Conservation (phyloP, 1,284 basidiomycete species). For the Pseudozyma tsukubaensis region DNA sequence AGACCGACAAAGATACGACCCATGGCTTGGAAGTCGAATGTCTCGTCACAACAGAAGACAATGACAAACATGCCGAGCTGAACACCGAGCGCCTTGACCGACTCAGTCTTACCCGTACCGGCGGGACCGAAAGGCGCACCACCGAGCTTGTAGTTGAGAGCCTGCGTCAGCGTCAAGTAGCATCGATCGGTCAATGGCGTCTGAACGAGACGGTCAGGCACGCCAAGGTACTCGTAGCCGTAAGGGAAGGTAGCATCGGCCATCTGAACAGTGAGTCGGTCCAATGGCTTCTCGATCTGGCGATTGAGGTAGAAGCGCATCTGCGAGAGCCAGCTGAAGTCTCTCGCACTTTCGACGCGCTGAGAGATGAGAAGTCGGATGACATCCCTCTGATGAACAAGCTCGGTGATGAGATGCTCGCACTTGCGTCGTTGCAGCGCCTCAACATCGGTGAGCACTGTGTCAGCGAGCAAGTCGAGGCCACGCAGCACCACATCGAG, state of each 20-base stretch:
- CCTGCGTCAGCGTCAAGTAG: conserved; percentile 95
- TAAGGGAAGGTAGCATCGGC: conserved; percentile 95
- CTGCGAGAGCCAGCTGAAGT: conserved; percentile 94
- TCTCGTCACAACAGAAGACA: conserved; percentile 99
- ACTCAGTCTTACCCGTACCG: conserved; percentile 99
- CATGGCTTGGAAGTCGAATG: conserved; percentile 99
- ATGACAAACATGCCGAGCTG: conserved; percentile 97
- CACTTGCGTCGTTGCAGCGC: conserved; percentile 93
- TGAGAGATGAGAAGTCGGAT: conserved; percentile 82
- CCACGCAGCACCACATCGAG: conserved; percentile 83
- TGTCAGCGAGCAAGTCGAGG: conserved; percentile 92
- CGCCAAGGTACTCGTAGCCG: conserved; percentile 98
- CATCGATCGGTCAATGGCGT: conserved; percentile 98
- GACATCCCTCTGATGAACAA: conserved; percentile 97
- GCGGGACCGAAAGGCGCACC: conserved; percentile 98
- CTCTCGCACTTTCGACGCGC: conserved; percentile 76
- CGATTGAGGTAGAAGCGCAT: conserved; percentile 96
- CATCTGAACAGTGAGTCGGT: conserved; percentile 79
- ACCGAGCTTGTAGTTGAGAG: conserved; percentile 91
- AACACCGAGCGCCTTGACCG: conserved; percentile 97
- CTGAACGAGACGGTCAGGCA: conserved; percentile 95
- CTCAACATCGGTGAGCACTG: conserved; percentile 88
- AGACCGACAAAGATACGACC: conserved; percentile 98
- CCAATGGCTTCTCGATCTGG: conserved; percentile 77
- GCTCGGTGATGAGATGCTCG: conserved; percentile 98